Percentiles rank a stretch among this genome's conserved stretches.
Evolutionary conservation across 2,329 filamentous ascomycete genomes (phyloP).

Genomic region (Sarocladiaceae sp.): DNA sequence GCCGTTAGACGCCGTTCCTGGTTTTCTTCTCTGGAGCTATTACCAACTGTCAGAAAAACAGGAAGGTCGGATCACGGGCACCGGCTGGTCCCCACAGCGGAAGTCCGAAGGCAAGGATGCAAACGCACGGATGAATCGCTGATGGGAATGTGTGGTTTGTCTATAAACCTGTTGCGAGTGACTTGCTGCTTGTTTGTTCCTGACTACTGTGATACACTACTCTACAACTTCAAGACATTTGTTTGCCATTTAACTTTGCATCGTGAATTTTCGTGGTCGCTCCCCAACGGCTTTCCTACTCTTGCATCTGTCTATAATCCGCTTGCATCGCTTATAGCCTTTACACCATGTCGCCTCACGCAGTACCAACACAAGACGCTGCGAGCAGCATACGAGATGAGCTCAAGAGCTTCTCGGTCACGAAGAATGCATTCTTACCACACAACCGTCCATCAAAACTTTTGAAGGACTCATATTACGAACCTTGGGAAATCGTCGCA

Average conservation of each 20-base stretch:
- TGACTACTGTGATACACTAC: background rate
- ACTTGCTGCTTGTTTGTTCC: background rate
- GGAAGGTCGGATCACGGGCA: conserved; percentile 2
- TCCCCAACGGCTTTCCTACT: background rate
- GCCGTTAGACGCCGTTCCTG: background rate
- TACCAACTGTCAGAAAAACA: background rate
- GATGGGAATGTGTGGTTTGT: background rate
- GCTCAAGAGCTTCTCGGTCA: conserved; percentile 32
- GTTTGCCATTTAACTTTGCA: no score
- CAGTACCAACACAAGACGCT: conserved; percentile 20
- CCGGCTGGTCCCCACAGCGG: background rate
- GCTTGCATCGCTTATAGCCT: no score
- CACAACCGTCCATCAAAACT: conserved; percentile 59
- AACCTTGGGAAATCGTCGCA: conserved; percentile 71
- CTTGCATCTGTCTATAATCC: conserved; percentile 1
- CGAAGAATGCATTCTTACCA: conserved; percentile 72
- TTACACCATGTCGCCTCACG: conserved; percentile 39
- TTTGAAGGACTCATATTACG: conserved; percentile 69
- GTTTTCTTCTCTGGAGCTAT: background rate
- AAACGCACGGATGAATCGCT: conserved; percentile 2
- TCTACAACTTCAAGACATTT: background rate
- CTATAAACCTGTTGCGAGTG: background rate
- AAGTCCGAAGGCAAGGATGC: background rate
- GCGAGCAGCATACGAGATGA: conserved; percentile 19
- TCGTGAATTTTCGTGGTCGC: no score